phyloP scores from a whole-genome alignment of 2,329 filamentous ascomycete species.

The Ambrosiella beaveri region DNA sequence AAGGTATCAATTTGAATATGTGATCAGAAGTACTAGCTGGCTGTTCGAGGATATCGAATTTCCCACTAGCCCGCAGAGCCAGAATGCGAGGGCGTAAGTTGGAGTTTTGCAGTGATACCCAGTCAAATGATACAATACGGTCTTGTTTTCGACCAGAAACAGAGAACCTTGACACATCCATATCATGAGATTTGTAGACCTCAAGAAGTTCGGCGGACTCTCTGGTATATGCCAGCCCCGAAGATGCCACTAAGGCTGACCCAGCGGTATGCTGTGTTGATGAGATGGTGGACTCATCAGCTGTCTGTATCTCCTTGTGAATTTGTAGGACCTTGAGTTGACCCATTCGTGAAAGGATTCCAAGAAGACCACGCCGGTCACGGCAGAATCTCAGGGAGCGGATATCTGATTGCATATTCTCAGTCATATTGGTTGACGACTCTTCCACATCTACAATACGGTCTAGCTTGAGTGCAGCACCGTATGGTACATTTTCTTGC shows the following conservation, averaged over 20 bases:
- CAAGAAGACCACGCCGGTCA: conserved; percentile 42
- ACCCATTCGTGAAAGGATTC: conserved; percentile 43
- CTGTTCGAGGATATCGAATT: conserved; percentile 44
- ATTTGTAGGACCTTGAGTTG: conserved; percentile 46
- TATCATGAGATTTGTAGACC: conserved; percentile 41
- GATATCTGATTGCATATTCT: conserved; percentile 43
- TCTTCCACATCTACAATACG: conserved; percentile 37
- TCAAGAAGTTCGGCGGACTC: conserved; percentile 37
- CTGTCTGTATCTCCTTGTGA: conserved; percentile 32
- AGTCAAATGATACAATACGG: conserved; percentile 50
- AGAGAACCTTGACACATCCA: conserved; percentile 37
- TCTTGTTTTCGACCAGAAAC: conserved; percentile 36
- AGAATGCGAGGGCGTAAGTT: conserved; percentile 39
- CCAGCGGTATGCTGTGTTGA: conserved; percentile 17
- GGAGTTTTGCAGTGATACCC: conserved; percentile 41
- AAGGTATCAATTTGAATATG: conserved; percentile 42
- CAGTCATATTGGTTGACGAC: conserved; percentile 28
- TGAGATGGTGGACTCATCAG: conserved; percentile 8
- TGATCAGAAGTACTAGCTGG: conserved; percentile 41
- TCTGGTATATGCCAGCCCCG: neutral
- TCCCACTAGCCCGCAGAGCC: conserved; percentile 41
- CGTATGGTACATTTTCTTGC: conserved; percentile 44
- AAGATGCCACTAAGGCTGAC: neutral
- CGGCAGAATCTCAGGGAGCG: conserved; percentile 46
- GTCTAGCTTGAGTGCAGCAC: conserved; percentile 40